These are phyloP conservation scores for Cetraspora pellucida DNA, from an alignment of 192 early-diverging fungal genomes.

Conservation along the genomic window DNA sequence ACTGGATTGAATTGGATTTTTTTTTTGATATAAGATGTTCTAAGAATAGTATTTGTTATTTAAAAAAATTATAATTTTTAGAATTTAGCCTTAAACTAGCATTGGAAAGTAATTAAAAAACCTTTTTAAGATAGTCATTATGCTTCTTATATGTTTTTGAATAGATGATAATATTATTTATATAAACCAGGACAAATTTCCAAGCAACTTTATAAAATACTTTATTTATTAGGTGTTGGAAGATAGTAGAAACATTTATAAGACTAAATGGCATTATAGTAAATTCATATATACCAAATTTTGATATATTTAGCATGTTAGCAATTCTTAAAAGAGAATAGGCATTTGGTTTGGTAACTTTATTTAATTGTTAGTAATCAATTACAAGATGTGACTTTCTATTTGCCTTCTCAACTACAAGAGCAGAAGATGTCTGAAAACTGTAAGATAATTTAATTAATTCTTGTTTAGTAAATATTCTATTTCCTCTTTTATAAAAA, in stretches of 20 bases:
- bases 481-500: background rate
- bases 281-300: conserved; percentile 30
- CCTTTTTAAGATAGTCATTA: background rate
- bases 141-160: conserved; percentile 34
- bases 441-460: background rate
- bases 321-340: conserved; percentile 50
- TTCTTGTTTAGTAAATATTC: background rate
- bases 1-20: background rate
- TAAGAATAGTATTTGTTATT: background rate
- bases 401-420: conserved; percentile 50
- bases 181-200: conserved; percentile 31
- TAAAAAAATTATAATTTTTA: background rate
- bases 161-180: conserved; percentile 37
- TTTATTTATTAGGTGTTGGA: conserved; percentile 26
- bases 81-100: background rate
- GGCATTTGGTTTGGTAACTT: conserved; percentile 39
- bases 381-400: conserved; percentile 37
- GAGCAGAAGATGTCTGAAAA: conserved; percentile 38
- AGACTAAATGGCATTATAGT: conserved; percentile 38
- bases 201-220: conserved; percentile 11
- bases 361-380: conserved; percentile 51
- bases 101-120: background rate
- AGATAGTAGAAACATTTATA: conserved; percentile 31
- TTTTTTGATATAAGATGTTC: background rate
- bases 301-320: conserved; percentile 37